Evolutionary conservation across 768 basidiomycete genomes (phyloP), one percentile per base, ranked within the genome.

Genomic region (Tulasnella calospora): DNA sequence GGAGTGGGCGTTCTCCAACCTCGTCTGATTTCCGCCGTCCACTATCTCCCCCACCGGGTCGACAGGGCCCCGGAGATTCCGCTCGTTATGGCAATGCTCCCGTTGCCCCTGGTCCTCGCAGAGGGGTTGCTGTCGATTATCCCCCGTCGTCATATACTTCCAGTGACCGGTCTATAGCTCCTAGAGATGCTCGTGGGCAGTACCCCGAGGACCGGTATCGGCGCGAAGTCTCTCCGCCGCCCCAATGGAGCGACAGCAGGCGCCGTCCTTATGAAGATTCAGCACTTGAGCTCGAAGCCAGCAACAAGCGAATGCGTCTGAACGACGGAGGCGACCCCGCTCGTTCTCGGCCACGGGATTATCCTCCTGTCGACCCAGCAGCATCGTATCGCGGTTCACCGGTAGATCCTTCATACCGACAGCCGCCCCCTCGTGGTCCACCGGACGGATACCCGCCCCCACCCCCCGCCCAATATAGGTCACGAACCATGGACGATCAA

Each of bases 1-100:
- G 27, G 6, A 33, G 55, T 33, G 55, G 46, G 8, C 75, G 75
- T 38, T 76, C 75, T 38, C 75, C 75, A 57, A 51, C 46, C 23
- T 51, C 38, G 21, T 44, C 75, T 19, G 75, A 76, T 9, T 76
- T 55, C 41, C 75, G 75, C 35, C 75, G 75, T 41, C 47, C 47
- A 23, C 35, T 51, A n/a, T 57, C 75, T 38, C 74, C 74, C 47
- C 55, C 46, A 19, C 46, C 75, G 15, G 13, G 30, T 67, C 61
- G 61, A 67, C 61, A 67, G 33, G 61, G 27, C 2, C 75, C 55
- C 40, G 40, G 23, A n/a, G 57, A 57, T 76, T 15, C 38, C 19
- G 75, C 47, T 23, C 75, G 75, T 40, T 46, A 61, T 76, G 46
- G 74, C 51, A n/a, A 57, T 76, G 51, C 33, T 17, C 33, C 47